These are phyloP conservation scores for Chaetomiaceae sp. DNA, from an alignment of 2,329 filamentous ascomycete species.

Conservation along the genomic window DNA sequence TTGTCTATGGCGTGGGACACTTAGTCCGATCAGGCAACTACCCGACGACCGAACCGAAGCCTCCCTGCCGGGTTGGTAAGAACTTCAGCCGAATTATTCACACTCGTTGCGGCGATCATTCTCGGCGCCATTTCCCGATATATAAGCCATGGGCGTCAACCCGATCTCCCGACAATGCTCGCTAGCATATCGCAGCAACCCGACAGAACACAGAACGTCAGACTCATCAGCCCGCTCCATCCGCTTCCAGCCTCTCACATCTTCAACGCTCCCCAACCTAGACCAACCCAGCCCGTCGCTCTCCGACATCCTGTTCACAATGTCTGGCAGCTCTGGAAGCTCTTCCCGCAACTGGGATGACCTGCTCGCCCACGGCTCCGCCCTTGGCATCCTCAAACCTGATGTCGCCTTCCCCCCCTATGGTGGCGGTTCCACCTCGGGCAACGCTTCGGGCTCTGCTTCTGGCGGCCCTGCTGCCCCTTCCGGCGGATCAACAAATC, in stretches of 20 bases:
- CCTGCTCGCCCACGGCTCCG: conserved; percentile 19
- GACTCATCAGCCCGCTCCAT: background rate
- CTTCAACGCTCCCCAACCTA: background rate
- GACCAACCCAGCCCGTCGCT: background rate
- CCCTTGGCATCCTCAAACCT: conserved; percentile 19
- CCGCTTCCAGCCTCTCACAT: background rate
- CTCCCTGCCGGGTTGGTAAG: background rate
- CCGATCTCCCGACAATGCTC: background rate
- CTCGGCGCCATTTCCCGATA: background rate
- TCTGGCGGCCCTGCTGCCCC: conserved; percentile 1
- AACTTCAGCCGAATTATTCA: background rate
- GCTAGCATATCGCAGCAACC: background rate
- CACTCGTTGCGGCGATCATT: background rate
- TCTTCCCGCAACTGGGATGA: conserved; percentile 19
- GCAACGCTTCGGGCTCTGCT: conserved; percentile 1
- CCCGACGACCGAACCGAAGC: background rate
- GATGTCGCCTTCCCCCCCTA: conserved; percentile 17
- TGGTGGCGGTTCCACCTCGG: conserved; percentile 12
- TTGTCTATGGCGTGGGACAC: background rate
- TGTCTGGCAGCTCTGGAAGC: conserved; percentile 13
- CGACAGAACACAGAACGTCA: background rate
- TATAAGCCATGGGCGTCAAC: conserved; percentile 2
- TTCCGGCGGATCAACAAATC: background rate
- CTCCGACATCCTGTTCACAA: background rate
- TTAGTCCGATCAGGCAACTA: background rate